Evolutionary conservation across 768 basidiomycete species (phyloP), one percentile per base, ranked within the genome.

Genomic region (Phylloporus sp.): DNA sequence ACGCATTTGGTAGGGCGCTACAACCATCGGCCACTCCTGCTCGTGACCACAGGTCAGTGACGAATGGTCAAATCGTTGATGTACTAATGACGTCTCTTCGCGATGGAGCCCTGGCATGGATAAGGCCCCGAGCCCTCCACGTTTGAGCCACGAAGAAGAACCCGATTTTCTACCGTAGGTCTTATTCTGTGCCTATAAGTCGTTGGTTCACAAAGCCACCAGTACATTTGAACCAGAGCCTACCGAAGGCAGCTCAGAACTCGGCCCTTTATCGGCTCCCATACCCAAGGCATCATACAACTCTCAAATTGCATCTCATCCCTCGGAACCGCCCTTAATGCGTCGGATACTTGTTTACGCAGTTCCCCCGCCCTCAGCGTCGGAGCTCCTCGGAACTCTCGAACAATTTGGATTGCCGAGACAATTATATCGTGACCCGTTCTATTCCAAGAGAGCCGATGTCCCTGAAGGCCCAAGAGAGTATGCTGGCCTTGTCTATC

Each of bases 401-500:
- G 71, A 74, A 26, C 57, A 62, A 0, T 66, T 77, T 53, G 74
- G 72, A 18, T 62, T 88, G 7, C 76, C 81, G 5, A 67, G 60
- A 37, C 81, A 79, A 54, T 62, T 86, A 20, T 94, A 96, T 65
- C 79, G 75, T 36, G 70, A 77, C n/a, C 88, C 94, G 0, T 84
- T 78, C 65, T 99, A 90, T 60, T 90, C 89, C 6, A 77, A 79
- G 41, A 72, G 74, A 20, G 54, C 56, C 5, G 95, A 98, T 60
- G 75, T 83, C 0, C 85, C 91, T 1, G 73, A 74, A 26, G 66
- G 69, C n/a, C 67, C 83, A 3, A 75, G 81, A 56, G 86, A 90
- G 67, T 93, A 84, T 62, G 91, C 82, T 18, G 93, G 92, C 0
- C 64, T 89, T 1, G 58, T 78, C n/a, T 94, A 86, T 63, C 71